Base-by-base conservation (phyloP, 495 filamentous ascomycete genomes). In the Aspergillus hancockii region DNA sequence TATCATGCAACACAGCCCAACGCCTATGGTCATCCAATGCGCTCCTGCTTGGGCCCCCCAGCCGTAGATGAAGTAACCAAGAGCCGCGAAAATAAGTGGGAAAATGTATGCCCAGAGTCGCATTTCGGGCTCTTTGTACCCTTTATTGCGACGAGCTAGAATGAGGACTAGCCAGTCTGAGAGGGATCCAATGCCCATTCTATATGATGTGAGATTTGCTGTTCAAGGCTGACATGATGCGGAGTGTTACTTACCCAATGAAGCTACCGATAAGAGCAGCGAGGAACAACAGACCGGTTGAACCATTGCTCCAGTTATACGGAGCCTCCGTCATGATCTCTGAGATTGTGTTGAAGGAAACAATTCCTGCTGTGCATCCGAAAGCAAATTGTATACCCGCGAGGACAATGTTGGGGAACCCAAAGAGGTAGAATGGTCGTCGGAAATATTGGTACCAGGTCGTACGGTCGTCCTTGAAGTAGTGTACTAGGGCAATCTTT, bases 81-180 rank as follows among this genome's bases (percentile, higher is more conserved):
- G 55, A 2, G 66, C 67, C 2, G 60, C 65, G 52, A 72, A 64
- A 25, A 70, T 59, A 16, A 73, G 66, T 2, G 66, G 61, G 22
- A 74, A 56, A 0, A 63, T 49, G 10, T 67, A 65, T 5, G 61
- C 54, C 67, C 67, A 74, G 13, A 74, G 58, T 41, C 69, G 68
- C 68, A 71, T 69, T 30, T 75, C 72, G 12, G 72, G 72, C 43
- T 75, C 72, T 47, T 70, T 68, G 47, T 72, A 73, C 4, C 70
- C 72, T 23, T 64, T 64, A 56, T 71, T 73, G 18, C 67, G 62
- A 21, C 68, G 65, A 21, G 70, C 68, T 3, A 73, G 65, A 13
- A 62, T 23, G n/a, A 73, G 58, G 13, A 68, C 61, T 1, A 73
- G 50, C 58, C 62, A 65, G 53, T 75, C 72, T 7, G 63, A 67